Base-by-base conservation (phyloP, 352 stramenopile species). In the Globisporangium camurandrum region DNA sequence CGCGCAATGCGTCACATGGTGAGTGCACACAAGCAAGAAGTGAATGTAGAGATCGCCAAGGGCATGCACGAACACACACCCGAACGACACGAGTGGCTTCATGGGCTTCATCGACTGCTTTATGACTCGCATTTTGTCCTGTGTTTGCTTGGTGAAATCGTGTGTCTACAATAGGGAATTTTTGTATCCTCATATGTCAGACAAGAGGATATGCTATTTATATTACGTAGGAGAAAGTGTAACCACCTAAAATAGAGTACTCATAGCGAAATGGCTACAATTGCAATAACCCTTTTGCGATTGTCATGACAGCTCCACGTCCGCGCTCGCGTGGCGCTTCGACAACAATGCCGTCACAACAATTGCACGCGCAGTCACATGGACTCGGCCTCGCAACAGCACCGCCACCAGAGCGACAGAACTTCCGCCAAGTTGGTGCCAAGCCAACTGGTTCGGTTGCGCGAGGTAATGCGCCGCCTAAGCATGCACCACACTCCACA, bases 401-500 rank as follows among this genome's bases (percentile, higher is more conserved):
- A 19, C 37, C 43, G 8, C 50, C 50, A 8, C 41, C 24, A 1
- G 41, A 27, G 66, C 66, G 48, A 58, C 67, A 43, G 48, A 88
- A 83, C 51, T 88, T 72, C 54, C 74, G 77, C 1, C 77, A 88
- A 58, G 68, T 86, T 1, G 77, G 74, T 33, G 83, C 66, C 11
- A 80, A 68, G 26, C 4, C 56, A 16, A 61, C 62, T 1, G 71
- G 71, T n/a, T 40, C 57, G 0, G 47, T 84, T 4, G 30, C 63
- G 46, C 55, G 58, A 26, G 64, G 67, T 17, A 59, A 23, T 8
- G 51, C 43, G 26, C 45, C 27, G 17, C 45, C 48, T 20, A 49
- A 57, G 26, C 41, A 49, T 17, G 28, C 49, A 27, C 51, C 33
- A 7, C 40, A 36, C 5, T n/a, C 45, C 30, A 38, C 33, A 20